Percentiles rank a stretch among this genome's conserved stretches.
These are phyloP conservation scores for Periconia macrospinosa DNA, from an alignment of 2,329 filamentous ascomycete species.

Conservation along the genomic window DNA sequence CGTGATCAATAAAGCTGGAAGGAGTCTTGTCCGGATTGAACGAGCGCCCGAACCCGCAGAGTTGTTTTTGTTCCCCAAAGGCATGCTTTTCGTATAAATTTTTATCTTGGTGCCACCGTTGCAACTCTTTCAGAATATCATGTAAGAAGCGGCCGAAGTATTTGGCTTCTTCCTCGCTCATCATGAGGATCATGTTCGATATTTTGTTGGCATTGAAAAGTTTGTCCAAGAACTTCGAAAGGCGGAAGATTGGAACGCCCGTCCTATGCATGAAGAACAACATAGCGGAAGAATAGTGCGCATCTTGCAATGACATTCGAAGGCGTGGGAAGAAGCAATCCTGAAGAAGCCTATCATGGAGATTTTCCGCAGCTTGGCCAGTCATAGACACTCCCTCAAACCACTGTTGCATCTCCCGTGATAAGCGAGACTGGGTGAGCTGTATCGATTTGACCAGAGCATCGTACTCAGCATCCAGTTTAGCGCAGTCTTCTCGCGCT, in stretches of 20 bases:
- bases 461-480: conserved; percentile 50
- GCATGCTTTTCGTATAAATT: conserved; percentile 79
- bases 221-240: conserved; percentile 79
- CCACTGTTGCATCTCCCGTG: conserved; percentile 76
- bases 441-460: conserved; percentile 57
- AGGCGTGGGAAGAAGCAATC: conserved; percentile 90
- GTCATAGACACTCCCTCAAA: conserved; percentile 66
- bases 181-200: conserved; percentile 81
- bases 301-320: conserved; percentile 80
- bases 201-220: conserved; percentile 83
- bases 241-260: conserved; percentile 82
- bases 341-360: conserved; percentile 80
- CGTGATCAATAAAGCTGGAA: conserved; percentile 74
- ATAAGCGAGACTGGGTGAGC: conserved; percentile 63
- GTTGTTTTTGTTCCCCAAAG: conserved; percentile 64
- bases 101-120: conserved; percentile 80
- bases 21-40: conserved; percentile 73
- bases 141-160: conserved; percentile 91
- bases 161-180: conserved; percentile 87
- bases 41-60: conserved; percentile 77
- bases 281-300: conserved; percentile 85
- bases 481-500: conserved; percentile 70
- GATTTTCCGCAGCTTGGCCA: conserved; percentile 58
- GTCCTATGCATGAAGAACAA: conserved; percentile 84
- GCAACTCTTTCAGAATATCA: conserved; percentile 77